phyloP scores from a whole-genome alignment of 2,329 filamentous ascomycete genomes.

The Leptoxyphium fumago region DNA sequence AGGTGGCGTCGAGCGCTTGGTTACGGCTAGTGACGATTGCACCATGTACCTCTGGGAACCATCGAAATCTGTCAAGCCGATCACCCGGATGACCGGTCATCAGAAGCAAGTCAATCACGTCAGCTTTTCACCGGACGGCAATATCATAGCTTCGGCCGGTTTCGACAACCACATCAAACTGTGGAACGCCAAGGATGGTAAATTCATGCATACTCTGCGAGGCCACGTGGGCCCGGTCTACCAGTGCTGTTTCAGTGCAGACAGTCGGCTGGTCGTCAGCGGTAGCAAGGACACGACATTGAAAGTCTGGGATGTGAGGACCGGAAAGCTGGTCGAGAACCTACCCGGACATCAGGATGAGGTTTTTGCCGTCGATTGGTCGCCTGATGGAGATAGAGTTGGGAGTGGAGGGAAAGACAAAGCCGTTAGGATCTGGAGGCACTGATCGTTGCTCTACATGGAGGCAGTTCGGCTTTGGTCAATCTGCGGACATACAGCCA shows the following conservation, averaged over 20 bases:
- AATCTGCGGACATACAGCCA: no score
- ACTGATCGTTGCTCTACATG: conserved; percentile 24
- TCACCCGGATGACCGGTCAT: conserved; percentile 81
- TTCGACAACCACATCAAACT: conserved; percentile 95
- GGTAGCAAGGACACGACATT: conserved; percentile 84
- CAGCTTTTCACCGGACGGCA: conserved; percentile 80
- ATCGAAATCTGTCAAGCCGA: conserved; percentile 59
- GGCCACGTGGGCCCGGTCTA: conserved; percentile 89
- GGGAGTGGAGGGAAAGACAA: conserved; percentile 92
- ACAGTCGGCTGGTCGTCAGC: conserved; percentile 77
- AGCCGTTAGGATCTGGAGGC: conserved; percentile 49
- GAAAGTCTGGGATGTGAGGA: conserved; percentile 86
- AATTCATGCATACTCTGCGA: conserved; percentile 72
- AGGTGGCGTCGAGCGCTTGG: conserved; percentile 60
- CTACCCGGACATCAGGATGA: conserved; percentile 84
- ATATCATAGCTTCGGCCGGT: conserved; percentile 70
- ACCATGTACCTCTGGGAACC: conserved; percentile 96
- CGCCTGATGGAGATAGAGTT: conserved; percentile 74
- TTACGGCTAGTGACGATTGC: conserved; percentile 88
- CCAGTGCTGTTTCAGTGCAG: conserved; percentile 81
- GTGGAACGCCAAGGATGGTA: conserved; percentile 64
- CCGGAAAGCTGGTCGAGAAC: conserved; percentile 67
- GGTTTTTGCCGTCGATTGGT: conserved; percentile 92
- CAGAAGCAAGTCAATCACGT: conserved; percentile 97
- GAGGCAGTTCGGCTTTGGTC: no score